Base-by-base conservation (phyloP, 768 basidiomycete species). In the Lactifluus hygrophoroides region DNA sequence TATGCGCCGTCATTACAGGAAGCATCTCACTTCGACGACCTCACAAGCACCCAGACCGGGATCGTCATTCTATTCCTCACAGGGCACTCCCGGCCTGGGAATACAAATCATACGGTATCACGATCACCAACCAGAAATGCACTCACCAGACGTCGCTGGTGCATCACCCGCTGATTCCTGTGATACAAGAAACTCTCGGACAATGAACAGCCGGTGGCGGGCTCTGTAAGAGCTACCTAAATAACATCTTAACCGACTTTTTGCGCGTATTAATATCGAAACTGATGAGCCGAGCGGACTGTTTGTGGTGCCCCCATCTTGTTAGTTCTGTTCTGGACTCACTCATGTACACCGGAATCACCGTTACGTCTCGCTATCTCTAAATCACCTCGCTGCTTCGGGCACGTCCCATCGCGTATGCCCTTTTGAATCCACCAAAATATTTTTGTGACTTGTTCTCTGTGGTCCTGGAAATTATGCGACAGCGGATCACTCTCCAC, bases 1-100 rank as follows among this genome's bases (percentile, higher is more conserved):
- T 69, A 90, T 90, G 88, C 79, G 88, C 30, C 75, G 88, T 5
- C 88, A 90, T 65, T 84, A 82, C 67, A 76, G 86, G 45, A 89
- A 86, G 68, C 87, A 90, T 60, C 64, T 66, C 45, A 59, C 62
- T 23, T 45, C 63, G 17, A 30, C 56, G 27, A 44, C 57, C 30
- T 43, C 60, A 6, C 53, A 54, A 48, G 8, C 44, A 32, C 60
- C 60, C 44, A 38, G 62, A 47, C 62, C 54, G 8, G 52, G 53
- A 17, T 45, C 60, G 19, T 45, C 60, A 16, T 61, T 47, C 60
- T 55, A 50, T 51, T 49, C 51, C 30, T 46, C 54, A 23, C 53
- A 56, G 30, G 47, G 54, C 27, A 23, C 60, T 8, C 48, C 53
- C 8, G 50, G 60, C 49, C 19, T 51, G 8, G 63, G 46, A 35